Conservation (phyloP, 257 asterid genomes). For the Schizonepeta tenuifolia region DNA sequence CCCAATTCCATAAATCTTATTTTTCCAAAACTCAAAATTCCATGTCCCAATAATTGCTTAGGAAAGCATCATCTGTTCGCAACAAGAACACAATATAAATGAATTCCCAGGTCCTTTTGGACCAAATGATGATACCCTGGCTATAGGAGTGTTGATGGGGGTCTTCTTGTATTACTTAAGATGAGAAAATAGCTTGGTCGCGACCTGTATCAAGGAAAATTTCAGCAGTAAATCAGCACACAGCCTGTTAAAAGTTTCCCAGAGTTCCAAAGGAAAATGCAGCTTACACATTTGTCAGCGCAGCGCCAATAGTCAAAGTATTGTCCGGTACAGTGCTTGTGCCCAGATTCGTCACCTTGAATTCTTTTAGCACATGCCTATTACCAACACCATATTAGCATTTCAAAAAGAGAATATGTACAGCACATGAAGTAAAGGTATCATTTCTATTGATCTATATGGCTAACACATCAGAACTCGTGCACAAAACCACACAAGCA, state of each 20-base stretch:
- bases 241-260: background rate
- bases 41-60: constrained; percentile 32
- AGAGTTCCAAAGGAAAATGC: constrained; percentile 1
- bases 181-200: constrained; percentile 50
- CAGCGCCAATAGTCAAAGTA: constrained; percentile 88
- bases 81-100: constrained; percentile 30
- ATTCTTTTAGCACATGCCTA: constrained; percentile 72
- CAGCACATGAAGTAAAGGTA: background rate
- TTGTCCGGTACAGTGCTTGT: constrained; percentile 88
- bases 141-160: constrained; percentile 23
- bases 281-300: constrained; percentile 70
- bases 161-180: constrained; percentile 50
- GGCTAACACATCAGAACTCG: background rate
- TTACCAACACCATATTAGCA: constrained; percentile 18
- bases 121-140: constrained; percentile 20
- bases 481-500: background rate
- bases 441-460: background rate
- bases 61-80: constrained; percentile 30
- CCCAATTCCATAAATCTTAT: constrained; percentile 40
- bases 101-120: constrained; percentile 21
- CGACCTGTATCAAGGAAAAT: constrained; percentile 36
- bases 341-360: constrained; percentile 73
- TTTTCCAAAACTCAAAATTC: constrained; percentile 39
- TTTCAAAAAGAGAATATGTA: background rate
- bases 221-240: constrained; percentile 21